Base-by-base conservation (phyloP, 176 grass and related monocot species). In the Lolium rigidum region DNA sequence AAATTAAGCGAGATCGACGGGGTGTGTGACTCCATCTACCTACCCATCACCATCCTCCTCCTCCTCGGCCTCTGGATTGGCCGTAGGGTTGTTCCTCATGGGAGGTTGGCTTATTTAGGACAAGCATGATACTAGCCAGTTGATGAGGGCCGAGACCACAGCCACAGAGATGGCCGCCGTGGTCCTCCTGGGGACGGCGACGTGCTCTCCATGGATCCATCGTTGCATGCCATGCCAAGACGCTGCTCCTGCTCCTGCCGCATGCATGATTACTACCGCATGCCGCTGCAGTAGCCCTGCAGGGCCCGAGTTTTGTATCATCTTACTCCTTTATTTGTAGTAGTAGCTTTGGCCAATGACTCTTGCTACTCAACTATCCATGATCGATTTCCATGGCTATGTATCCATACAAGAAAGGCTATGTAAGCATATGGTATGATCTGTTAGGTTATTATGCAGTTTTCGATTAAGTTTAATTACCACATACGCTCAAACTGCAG, bases 41-140 rank as follows among this genome's bases (percentile, higher is more conserved):
- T 55, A 76, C 49, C 48, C 74, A 12, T 76, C 73, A 49, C 73
- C 3, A 5, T 76, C 31, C 73, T 52, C 22, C 39, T 25, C 11
- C 1, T 9, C 13, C 13, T 3, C 49, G 72, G 72, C 74, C 74
- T 37, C 74, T 76, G 49, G 74, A 76, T 56, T 81, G 82, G 76
- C 60, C 76, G 25, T 54, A 78, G 73, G 86, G 49, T 48, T 74
- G 6, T 16, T 86, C 70, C 82, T 91, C 86, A 79, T 75, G 77
- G 57, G 84, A 80, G 82, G 74, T 80, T 93, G 93, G 88, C 84
- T 90, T 78, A 79, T 93, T 93, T 86, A 89, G 84, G 89, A 91
- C 48, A 54, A 16, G 44, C 48, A 70, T 44, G 18, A 44, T 38
- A 70, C 15, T 13, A 35, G 31, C 41, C 41, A 35, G 31, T 44